Base-by-base conservation (phyloP, 2,329 filamentous ascomycete species). In the Hypocreales sp. region DNA sequence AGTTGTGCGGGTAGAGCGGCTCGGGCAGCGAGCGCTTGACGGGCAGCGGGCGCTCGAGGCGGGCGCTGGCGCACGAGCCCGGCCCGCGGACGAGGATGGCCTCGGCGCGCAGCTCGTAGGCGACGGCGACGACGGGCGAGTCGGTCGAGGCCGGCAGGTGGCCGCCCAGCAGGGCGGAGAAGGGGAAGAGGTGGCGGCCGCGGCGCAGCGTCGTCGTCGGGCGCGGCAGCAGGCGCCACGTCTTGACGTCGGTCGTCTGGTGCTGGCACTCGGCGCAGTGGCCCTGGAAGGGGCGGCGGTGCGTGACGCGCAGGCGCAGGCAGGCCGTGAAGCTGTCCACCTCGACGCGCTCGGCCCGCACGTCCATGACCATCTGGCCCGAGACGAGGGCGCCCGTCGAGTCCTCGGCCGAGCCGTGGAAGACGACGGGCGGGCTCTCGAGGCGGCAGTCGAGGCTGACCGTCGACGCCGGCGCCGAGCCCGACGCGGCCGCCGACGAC, bases 301-400 rank as follows among this genome's bases (percentile, higher is more conserved):
- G 82, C 17, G 67, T 70, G 24, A 75, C 68, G 39, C 72, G 73
- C 34, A 79, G 69, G 41, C 70, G 63, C 34, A 98, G 65, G 30
- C 60, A 66, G 53, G 90, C 79, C 26, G 68, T 64, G 45, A 94
- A 78, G 32, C 64, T 71, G 34, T 80, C 72, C 24, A 94, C 55
- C 25, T 82, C 65, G 31, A 79, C 59, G 5, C 50, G 48, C 6
- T 72, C 67, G 28, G 84, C 76, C 35, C 67, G 66, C 41, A 93
- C 69, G 21, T 72, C 61, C 29, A 95, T 55, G 40, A 76, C 72
- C 40, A 95, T 60, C 48, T 83, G 79, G 17, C 84, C 84, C 1
- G 83, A 92, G 27, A 94, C 69, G 33, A 94, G 60, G 6, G 84
- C 83, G 31, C 87, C 87, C 3, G 77, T 79, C 40, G 84, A 93